Evolutionary conservation across 2,329 filamentous ascomycete species (phyloP), one percentile per base, ranked within the genome.

Genomic region (Aspergillus phoenicis): DNA sequence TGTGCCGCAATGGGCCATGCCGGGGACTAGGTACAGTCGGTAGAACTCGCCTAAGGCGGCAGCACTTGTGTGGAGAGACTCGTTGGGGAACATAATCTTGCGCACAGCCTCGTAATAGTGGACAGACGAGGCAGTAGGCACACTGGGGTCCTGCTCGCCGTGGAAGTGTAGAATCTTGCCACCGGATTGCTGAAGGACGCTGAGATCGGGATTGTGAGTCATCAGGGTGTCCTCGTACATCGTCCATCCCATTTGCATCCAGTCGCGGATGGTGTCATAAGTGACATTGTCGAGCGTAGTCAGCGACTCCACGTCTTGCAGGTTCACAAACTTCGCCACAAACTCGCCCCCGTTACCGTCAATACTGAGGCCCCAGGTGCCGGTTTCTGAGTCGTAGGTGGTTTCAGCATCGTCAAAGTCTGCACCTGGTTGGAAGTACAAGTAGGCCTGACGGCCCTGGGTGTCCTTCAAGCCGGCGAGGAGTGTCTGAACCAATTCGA

Each of bases 101-200:
- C 81, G 80, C 15, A 86, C 83, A 0, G 82, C 82, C 56, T 85
- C 75, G 68, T 77, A 81, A 72, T 85, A 87, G 62, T 78, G 81
- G 0, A 84, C 79, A 0, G 82, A 84, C 0, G 82, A 84, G 3
- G 77, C 82, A 0, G 84, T 72, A 1, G 83, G 83, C 53, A 87
- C 77, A 3, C 75, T 79, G 38, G 74, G 67, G 68, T 86, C 84
- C 0, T 79, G 79, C 69, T 86, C 83, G 57, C 83, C 83, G 70
- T 86, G 84, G 71, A 79, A 83, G 66, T 85, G 83, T 10, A 87
- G 70, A 2, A 86, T 69, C 70, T 86, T 86, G 53, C 82, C 83
- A 20, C 83, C 83, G 0, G 49, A 15, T 8, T 17, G 8, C 13
- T 52, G 49, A 2, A 52, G 28, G 17, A 11, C 28, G n/a, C 24